phyloP scores from a whole-genome alignment of 1,284 basidiomycete species.

The Cryptococcus deneoformans region DNA sequence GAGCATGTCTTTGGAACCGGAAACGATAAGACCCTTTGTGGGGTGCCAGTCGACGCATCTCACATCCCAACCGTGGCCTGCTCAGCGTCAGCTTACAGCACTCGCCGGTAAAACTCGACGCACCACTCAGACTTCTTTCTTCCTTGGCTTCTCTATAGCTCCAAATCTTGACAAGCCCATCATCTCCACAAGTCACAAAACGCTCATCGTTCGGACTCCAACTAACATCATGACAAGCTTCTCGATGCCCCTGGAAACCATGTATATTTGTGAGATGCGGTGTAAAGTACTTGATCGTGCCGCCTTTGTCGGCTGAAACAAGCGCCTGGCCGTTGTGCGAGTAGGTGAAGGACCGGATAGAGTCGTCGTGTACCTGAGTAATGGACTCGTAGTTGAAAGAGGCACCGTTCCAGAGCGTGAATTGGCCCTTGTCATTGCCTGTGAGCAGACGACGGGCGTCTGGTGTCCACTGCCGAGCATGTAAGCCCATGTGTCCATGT shows the following conservation, averaged over 20 bases:
- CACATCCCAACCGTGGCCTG: conserved; percentile 97
- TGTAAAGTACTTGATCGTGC: conserved; percentile 98
- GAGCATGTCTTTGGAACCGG: conserved; percentile 94
- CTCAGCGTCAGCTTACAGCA: not conserved
- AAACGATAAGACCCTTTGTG: conserved; percentile 88
- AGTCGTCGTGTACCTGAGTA: conserved; percentile 86
- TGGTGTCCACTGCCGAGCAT: conserved; percentile 76
- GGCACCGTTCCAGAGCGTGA: conserved; percentile 97
- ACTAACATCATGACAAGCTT: conserved; percentile 83
- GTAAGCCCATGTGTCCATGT: too few relatives aligned
- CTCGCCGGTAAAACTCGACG: conserved; percentile 19
- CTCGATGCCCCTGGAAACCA: conserved; percentile 84
- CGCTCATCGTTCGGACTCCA: conserved; percentile 91
- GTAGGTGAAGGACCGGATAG: conserved; percentile 86
- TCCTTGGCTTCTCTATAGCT: conserved; percentile 86
- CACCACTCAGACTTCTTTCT: conserved; percentile 80
- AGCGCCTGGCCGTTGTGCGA: conserved; percentile 88
- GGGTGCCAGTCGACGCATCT: conserved; percentile 99
- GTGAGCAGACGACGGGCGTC: conserved; percentile 90
- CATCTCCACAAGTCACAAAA: conserved; percentile 93
- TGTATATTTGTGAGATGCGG: conserved; percentile 98
- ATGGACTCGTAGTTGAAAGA: conserved; percentile 99
- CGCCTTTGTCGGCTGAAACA: conserved; percentile 87
- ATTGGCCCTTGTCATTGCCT: conserved; percentile 94
- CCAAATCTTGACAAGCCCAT: conserved; percentile 93